Evolutionary conservation across 108 stramenopile species (phyloP), one percentile per base, ranked within the genome.

Genomic region (Conticribra weissflogii): DNA sequence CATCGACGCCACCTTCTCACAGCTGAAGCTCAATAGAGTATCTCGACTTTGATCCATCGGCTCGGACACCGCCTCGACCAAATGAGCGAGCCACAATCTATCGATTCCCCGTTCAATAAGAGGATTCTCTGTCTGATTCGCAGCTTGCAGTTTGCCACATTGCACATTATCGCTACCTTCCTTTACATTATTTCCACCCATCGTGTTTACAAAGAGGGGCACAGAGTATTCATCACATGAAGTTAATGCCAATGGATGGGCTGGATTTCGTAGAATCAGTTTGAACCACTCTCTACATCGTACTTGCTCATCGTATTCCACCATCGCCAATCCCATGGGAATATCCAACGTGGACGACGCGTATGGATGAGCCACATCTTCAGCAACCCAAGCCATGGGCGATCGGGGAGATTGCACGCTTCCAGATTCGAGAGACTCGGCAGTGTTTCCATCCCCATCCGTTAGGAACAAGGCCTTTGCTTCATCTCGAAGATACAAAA

Each of bases 241-340:
- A 36, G 66, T 50, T 59, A 87, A 67, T 18, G 83, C 86, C 23
- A 60, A 46, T n/a, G n/a, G 41, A 49, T 88, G 86, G 18, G 53
- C 49, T 1, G 83, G 47, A 55, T 88, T 59, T 21, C 59, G 44
- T 19, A 86, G 50, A 22, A 83, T 61, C 15, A 84, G 63, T 46
- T 51, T 58, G 29, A 61, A 66, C 88, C 88, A 92, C 18, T 46
- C 47, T 54, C 50, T 55, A 41, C 86, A 72, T 23, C 91, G 80
- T 46, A 74, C 36, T 69, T 86, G 83, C 72, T 88, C 88, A 24
- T 78, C 60, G 19, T 59, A 51, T 67, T 92, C 90, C 24, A 78
- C 76, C 4, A 80, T 46, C 31, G 81, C 86, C 51, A 86, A 32
- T 17, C 68, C 80, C 34, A 70, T 50, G 15, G 72, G 54, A 14